Conservation (phyloP, 306 rosid genomes). For the Ormosia semicastrata region DNA sequence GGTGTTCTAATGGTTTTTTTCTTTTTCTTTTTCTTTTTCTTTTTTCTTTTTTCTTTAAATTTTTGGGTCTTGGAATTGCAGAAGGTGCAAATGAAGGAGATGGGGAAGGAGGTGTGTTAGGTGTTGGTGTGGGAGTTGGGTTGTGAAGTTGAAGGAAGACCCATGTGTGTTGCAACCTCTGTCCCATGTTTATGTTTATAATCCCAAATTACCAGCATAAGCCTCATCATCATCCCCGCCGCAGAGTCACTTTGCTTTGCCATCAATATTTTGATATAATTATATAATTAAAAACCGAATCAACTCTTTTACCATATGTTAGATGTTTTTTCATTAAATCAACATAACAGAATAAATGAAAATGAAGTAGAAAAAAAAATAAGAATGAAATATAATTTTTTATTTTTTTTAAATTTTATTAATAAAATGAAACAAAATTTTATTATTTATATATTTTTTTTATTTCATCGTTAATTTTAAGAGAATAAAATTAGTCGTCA, state of each 20-base stretch:
- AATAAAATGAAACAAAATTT: too few relatives aligned
- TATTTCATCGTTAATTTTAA: too few relatives aligned
- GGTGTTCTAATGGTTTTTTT: neutral
- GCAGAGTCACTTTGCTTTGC: neutral
- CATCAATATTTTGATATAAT: conserved; percentile 7
- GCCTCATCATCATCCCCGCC: conserved; percentile 41
- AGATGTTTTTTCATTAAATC: too few relatives aligned
- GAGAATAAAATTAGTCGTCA: too few relatives aligned
- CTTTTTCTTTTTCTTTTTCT: neutral
- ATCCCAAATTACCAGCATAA: conserved; percentile 45
- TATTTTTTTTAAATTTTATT: too few relatives aligned
- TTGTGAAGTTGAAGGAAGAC: conserved; percentile 31
- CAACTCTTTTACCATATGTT: too few relatives aligned
- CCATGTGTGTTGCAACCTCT: conserved; percentile 25
- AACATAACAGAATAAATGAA: too few relatives aligned
- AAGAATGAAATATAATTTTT: too few relatives aligned
- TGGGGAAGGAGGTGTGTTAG: conserved; percentile 24
- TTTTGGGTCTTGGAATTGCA: conserved; percentile 12
- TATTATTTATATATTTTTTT: too few relatives aligned
- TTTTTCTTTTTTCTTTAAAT: neutral
- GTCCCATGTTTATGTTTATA: conserved; percentile 51
- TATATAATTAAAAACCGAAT: neutral
- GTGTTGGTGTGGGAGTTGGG: conserved; percentile 24
- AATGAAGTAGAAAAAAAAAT: too few relatives aligned
- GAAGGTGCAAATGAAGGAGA: conserved; percentile 14